A percentile compares a stretch with the other conserved stretches of the same genome.
phyloP scores from a whole-genome alignment of 352 stramenopile species.

The Pilasporangium apinafurcum region DNA sequence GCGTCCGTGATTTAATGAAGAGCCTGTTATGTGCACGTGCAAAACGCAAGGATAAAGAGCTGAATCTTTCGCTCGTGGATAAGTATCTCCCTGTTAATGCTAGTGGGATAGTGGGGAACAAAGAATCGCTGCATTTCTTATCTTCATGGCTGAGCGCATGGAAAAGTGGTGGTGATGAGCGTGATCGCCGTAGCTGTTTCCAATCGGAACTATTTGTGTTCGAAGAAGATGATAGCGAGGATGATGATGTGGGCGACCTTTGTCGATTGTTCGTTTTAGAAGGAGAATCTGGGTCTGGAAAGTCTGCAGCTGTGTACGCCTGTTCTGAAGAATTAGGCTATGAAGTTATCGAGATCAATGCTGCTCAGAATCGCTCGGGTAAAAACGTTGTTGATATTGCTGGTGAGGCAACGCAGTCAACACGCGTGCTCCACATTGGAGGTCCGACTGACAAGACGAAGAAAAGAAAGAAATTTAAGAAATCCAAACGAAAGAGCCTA shows the following conservation, averaged over 20 bases:
- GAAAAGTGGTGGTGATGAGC: slow-evolving; percentile 50
- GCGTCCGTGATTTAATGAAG: slow-evolving; percentile 40
- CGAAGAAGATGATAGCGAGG: slow-evolving; percentile 51
- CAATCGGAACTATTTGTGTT: slow-evolving; percentile 61
- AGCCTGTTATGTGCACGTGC: slow-evolving; percentile 31
- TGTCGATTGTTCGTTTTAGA: slow-evolving; percentile 71
- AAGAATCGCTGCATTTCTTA: slow-evolving; percentile 45
- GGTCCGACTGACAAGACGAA: slow-evolving; percentile 25
- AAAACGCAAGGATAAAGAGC: slow-evolving; percentile 38
- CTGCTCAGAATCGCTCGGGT: slow-evolving; percentile 61
- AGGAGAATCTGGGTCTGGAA: slow-evolving; percentile 61
- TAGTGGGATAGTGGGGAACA: slow-evolving; percentile 66
- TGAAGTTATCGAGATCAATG: slow-evolving; percentile 84
- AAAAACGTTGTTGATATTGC: slow-evolving; percentile 68
- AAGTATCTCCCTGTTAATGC: slow-evolving; percentile 50
- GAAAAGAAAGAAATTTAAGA: slow-evolving; percentile 32
- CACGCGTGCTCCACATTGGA: slow-evolving; percentile 51
- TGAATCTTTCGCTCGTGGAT: slow-evolving; percentile 62
- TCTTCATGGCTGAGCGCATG: slow-evolving; percentile 69
- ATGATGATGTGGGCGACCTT: slow-evolving; percentile 41
- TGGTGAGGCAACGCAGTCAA: slow-evolving; percentile 82
- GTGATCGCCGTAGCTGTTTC: slow-evolving; percentile 37
- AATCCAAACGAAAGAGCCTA: slow-evolving; percentile 39
- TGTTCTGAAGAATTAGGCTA: slow-evolving; percentile 78
- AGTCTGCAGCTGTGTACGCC: slow-evolving; percentile 74